Evolutionary conservation across 2,329 filamentous ascomycete genomes (phyloP).

Genomic region (Fusarium sp.): DNA sequence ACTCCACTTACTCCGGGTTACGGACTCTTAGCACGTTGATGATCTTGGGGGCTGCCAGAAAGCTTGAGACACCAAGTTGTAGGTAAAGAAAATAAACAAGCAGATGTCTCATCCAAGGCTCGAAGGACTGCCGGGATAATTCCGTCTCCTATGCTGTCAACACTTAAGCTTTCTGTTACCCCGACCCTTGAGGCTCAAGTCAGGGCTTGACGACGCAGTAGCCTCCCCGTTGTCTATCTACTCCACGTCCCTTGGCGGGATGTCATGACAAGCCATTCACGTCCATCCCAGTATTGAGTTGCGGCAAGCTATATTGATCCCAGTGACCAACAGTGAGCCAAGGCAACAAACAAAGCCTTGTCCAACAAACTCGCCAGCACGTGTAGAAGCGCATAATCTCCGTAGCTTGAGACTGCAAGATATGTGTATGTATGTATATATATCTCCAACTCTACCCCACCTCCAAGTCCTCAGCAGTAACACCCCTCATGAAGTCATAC

Average conservation of each 20-base stretch:
- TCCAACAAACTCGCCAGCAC: background rate
- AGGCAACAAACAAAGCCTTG: background rate
- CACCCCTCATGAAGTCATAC: constrained; percentile 3
- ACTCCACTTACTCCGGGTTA: constrained; percentile 34
- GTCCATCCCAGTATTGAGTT: background rate
- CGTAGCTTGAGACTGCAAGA: background rate
- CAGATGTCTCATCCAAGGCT: background rate
- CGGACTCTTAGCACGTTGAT: constrained; percentile 17
- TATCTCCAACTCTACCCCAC: constrained; percentile 18
- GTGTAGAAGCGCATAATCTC: background rate
- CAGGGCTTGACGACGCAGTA: background rate
- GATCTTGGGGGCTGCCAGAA: background rate
- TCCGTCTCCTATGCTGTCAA: background rate
- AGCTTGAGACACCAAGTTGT: background rate
- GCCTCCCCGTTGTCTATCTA: constrained; percentile 9
- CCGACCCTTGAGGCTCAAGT: constrained; percentile 22
- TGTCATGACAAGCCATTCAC: background rate
- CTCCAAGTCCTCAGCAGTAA: constrained; percentile 6
- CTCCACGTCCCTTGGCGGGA: constrained; percentile 10
- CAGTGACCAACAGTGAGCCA: constrained; percentile 7
- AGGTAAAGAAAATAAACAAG: background rate
- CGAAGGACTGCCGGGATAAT: background rate
- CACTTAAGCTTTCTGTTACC: background rate
- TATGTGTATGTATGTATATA: background rate
- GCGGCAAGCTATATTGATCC: background rate